Evolutionary conservation across 2,329 filamentous ascomycete genomes (phyloP).

Genomic region (Sclerotinia trifoliorum): DNA sequence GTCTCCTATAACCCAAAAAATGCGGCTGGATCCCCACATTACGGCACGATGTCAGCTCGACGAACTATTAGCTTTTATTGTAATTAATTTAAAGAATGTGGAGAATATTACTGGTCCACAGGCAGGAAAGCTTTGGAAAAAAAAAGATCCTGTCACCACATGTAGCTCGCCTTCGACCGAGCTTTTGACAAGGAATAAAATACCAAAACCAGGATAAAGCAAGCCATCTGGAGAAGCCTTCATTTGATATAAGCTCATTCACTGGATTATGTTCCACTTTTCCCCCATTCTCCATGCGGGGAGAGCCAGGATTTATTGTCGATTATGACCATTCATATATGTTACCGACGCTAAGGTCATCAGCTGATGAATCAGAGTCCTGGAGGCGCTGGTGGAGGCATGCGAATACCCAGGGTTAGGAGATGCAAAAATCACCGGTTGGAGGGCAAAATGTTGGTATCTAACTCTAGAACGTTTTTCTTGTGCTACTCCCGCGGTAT

Average conservation of each 20-base stretch:
- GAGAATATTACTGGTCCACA: neutral
- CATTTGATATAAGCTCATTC: neutral
- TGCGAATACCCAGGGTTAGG: neutral
- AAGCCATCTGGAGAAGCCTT: neutral
- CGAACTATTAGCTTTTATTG: neutral
- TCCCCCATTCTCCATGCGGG: slow-evolving; percentile 7
- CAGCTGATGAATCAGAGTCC: slow-evolving; percentile 14
- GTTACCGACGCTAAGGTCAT: slow-evolving; percentile 6
- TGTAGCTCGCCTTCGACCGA: neutral
- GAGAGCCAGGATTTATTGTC: neutral
- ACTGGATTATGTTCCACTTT: slow-evolving; percentile 11
- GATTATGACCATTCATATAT: neutral
- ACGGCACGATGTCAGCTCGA: neutral
- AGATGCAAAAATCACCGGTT: neutral
- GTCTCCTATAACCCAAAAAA: neutral
- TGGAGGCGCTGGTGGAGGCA: neutral
- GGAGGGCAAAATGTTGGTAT: neutral
- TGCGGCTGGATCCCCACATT: neutral
- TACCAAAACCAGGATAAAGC: neutral
- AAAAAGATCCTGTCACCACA: neutral
- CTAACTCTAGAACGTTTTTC: neutral
- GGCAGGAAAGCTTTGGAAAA: neutral
- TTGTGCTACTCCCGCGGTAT: neutral
- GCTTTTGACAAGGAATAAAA: neutral
- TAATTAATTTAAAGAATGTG: neutral